Conservation (phyloP, 257 asterid species). For the Solanum arcanum region DNA sequence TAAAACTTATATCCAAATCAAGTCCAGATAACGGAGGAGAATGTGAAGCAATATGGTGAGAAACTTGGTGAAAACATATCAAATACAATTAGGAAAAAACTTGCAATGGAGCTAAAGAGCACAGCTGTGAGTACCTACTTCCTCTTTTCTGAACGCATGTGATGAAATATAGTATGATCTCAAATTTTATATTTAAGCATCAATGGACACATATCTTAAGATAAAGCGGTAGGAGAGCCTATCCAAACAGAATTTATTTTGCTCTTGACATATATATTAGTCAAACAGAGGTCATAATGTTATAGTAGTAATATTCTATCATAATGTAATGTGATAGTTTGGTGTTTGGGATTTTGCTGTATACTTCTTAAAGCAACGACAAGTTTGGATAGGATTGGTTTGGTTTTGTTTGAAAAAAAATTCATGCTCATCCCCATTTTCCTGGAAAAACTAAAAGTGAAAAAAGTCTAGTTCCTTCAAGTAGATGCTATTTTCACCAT, state of each 20-base stretch:
- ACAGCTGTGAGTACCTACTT: constrained; percentile 35
- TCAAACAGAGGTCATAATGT: background rate
- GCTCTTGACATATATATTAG: background rate
- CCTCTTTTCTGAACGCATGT: background rate
- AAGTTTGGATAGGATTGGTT: no score
- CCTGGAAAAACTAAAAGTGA: no score
- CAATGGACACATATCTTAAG: background rate
- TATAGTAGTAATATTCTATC: background rate
- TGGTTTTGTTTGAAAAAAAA: no score
- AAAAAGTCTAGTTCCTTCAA: background rate
- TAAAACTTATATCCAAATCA: background rate
- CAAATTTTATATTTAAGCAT: background rate
- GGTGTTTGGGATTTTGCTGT: background rate
- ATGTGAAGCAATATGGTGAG: constrained; percentile 16
- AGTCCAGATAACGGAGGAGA: constrained; percentile 28
- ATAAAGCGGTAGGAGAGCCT: background rate
- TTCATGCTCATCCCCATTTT: no score
- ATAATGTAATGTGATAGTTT: background rate
- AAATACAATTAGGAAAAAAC: constrained; percentile 27
- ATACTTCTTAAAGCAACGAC: background rate
- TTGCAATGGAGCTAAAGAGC: constrained; percentile 42
- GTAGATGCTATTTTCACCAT: background rate
- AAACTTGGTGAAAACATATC: constrained; percentile 23
- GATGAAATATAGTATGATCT: background rate
- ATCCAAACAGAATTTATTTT: background rate